Evolutionary conservation across 768 basidiomycete genomes (phyloP), one percentile per base, ranked within the genome.

Genomic region (Boletus bicolor): DNA sequence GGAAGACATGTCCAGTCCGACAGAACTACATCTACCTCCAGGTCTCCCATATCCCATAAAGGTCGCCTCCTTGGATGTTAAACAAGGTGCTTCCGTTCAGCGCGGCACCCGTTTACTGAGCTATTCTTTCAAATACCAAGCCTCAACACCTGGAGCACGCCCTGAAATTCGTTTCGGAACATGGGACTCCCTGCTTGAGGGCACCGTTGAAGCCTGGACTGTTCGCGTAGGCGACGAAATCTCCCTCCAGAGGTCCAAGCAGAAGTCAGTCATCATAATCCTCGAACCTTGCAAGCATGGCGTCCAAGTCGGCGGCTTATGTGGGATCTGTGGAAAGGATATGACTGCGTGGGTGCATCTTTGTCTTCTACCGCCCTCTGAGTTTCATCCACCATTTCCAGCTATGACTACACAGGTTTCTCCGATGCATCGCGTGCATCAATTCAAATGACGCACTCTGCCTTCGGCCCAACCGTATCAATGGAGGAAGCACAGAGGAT

Each of bases 281-380:
- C 73, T 83, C 44, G 95, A 98, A 72, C 91, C 93, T n/a, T 99
- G 96, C 76, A 93, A 92, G 54, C 96, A 99, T 73, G 91, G 91
- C 56, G 86, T 96, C 64, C 95, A 98, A 70, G 77, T 96, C 48
- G 85, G 87, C 41, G 96, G 96, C 1, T 78, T 99, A 47, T 99
- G 96, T 68, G 93, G 91, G 1, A 71, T 97, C 32, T 99, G 96
- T 67, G 96, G 94, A 37, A 94, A 91, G 76, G 95, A 99, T 63
- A 88, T 98, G 82, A 95, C 91, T 43, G 83, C 80, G 93, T 95
- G 67, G 55, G 87, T 61, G 12, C 55, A 45, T 60, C 42, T 57
- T 42, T 14, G 26, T 53, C 50, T 48, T 54, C 34, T 38, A 28
- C 30, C 21, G 9, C n/a, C 17, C 32, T 52, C 53, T 51, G 51